Base-by-base conservation (phyloP, 768 basidiomycete genomes). In the Pisolithus microcarpus region DNA sequence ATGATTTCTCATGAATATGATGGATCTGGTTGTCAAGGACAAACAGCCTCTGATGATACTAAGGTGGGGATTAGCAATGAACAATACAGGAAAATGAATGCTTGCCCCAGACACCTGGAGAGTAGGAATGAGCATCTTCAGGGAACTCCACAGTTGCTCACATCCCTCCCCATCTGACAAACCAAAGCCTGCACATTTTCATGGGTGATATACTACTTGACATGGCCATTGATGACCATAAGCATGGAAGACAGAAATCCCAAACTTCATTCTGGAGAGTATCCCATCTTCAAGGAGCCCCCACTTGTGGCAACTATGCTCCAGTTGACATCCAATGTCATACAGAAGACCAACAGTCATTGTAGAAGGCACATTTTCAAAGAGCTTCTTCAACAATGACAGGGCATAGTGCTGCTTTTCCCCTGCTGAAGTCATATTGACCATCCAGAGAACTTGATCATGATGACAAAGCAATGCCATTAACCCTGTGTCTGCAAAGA, bases 191-290 rank as follows among this genome's bases (percentile, higher is more conserved):
- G 37, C 10, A 7, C 53, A 30, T 23, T 70, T 46, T 8, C 66
- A 56, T 1, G 65, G 71, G 38, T 70, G 68, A 44, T 70, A 72
- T 0, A 63, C 37, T 1, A 74, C 45, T 37, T 70, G 69, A 46
- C 69, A 70, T 3, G 60, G 46, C 67, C 69, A 70, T 42, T 68
- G 57, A 39, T 70, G 69, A 0, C 62, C 66, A 49, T 65, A 69
- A 0, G 66, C 68, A 54, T 72, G 70, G 64, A 72, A 67, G 1
- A 62, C 68, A 6, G 62, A 65, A 3, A 43, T 43, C 10, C 23
- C 4, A 34, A 65, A 68, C 2, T 40, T 16, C 16, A 71, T 36
- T 5, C 58, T 19, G 0, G 23, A 19, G 18, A 42, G 28, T 19
- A 53, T 26, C 11, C 31, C 24, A 13, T 50, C 23, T 13, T 43